These are phyloP conservation scores for Apiotrichum laibachii DNA, from an alignment of 1,284 basidiomycete genomes.

Conservation along the genomic window DNA sequence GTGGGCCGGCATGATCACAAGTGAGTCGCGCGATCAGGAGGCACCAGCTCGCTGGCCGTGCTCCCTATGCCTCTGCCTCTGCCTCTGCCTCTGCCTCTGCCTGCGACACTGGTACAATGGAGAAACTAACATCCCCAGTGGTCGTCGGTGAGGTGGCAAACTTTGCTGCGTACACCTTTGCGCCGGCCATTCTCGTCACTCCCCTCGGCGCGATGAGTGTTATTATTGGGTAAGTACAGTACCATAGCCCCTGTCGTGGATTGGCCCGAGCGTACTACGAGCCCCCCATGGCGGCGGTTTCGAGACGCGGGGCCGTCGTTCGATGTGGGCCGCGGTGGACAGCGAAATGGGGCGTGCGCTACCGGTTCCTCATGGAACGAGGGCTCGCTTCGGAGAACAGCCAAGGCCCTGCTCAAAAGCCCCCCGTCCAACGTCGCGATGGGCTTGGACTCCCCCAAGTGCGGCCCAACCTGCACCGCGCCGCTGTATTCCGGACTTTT, in stretches of 20 bases:
- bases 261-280: not conserved
- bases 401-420: too few species aligned
- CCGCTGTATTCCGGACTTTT: too few species aligned
- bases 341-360: too few species aligned
- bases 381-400: too few species aligned
- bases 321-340: too few species aligned
- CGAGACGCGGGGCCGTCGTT: too few species aligned
- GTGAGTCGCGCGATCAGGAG: conserved; percentile 58
- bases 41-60: not conserved
- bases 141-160: conserved; percentile 71
- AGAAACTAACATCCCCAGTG: not conserved
- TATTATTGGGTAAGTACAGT: conserved; percentile 74
- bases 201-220: conserved; percentile 94
- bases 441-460: too few species aligned
- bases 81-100: conserved; percentile 52
- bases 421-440: too few species aligned
- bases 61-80: conserved; percentile 57
- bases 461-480: too few species aligned
- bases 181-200: conserved; percentile 94
- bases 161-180: conserved; percentile 98
- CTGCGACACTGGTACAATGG: conserved; percentile 70
- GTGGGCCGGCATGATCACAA: conserved; percentile 94
- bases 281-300: too few species aligned
- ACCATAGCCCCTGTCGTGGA: not conserved
- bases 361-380: too few species aligned